These are phyloP conservation scores for Phaffomyces antillensis DNA, from an alignment of 805 yeast species.

Conservation along the genomic window DNA sequence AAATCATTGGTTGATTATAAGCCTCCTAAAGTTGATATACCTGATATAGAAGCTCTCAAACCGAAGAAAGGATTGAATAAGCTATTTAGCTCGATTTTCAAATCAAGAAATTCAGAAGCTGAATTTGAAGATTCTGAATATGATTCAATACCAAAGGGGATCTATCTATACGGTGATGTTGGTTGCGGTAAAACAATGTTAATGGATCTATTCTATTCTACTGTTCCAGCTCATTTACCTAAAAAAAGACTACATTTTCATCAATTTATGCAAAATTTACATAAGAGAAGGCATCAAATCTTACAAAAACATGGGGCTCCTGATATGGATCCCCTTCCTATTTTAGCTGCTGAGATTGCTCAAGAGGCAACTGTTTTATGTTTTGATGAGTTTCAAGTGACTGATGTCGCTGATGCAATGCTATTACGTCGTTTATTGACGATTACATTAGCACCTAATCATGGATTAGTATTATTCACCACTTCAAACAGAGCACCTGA, in stretches of 20 bases:
- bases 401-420: conserved; percentile 99
- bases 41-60: conserved; percentile 42
- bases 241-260: conserved; percentile 88
- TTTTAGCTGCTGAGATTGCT: conserved; percentile 78
- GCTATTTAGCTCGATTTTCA: conserved; percentile 24
- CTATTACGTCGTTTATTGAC: conserved; percentile 69
- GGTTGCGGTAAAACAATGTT: conserved; percentile 99
- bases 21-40: conserved; percentile 55
- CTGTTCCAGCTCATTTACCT: conserved; percentile 71
- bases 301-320: conserved; percentile 52
- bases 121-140: conserved; percentile 20
- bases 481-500: conserved; percentile 95
- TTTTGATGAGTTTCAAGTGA: conserved; percentile 96
- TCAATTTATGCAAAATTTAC: conserved; percentile 92
- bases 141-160: conserved; percentile 61
- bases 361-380: conserved; percentile 71
- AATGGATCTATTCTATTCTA: conserved; percentile 88
- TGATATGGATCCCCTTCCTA: conserved; percentile 77
- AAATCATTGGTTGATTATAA: conserved; percentile 42
- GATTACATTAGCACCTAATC: conserved; percentile 58
- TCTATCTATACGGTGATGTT: conserved; percentile 93
- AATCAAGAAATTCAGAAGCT: conserved; percentile 17
- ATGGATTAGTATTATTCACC: conserved; percentile 84
- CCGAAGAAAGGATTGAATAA: conserved; percentile 41
- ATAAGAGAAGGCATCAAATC: conserved; percentile 77